Conservation (phyloP, 2,329 filamentous ascomycete species). For the Fusarium falciforme region DNA sequence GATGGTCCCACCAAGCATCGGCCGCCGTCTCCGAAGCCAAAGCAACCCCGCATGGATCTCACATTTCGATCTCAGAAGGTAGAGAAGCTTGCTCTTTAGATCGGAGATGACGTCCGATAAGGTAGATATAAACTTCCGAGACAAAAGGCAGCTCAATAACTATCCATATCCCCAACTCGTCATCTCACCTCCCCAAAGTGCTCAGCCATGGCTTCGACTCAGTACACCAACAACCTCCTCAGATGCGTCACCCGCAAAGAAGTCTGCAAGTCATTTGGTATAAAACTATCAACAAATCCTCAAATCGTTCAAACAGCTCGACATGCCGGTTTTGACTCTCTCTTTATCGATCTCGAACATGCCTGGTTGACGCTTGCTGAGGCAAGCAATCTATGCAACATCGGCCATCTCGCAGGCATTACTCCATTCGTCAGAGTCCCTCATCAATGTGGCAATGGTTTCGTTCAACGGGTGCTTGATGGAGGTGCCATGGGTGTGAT, state of each 20-base stretch:
- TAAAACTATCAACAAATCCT: constrained; percentile 5
- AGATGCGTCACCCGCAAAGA: constrained; percentile 2
- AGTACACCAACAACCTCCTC: constrained; percentile 7
- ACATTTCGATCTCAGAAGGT: not conserved
- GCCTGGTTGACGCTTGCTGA: constrained; percentile 45
- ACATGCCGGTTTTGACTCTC: constrained; percentile 10
- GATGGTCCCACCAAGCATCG: not conserved
- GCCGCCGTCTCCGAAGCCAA: not conserved
- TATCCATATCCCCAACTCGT: not conserved
- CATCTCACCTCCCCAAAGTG: not conserved
- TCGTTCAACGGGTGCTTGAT: not conserved
- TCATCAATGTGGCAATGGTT: not conserved
- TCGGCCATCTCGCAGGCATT: not conserved
- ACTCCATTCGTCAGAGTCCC: constrained; percentile 2
- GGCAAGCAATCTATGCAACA: constrained; percentile 42
- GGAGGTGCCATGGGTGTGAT: constrained; percentile 3
- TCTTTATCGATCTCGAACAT: constrained; percentile 53
- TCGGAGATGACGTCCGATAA: not conserved
- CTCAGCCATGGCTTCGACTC: not conserved
- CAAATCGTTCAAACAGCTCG: constrained; percentile 8
- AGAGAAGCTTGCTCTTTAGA: not conserved
- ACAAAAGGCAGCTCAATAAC: not conserved
- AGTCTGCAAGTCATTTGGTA: constrained; percentile 19
- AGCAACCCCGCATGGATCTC: not conserved
- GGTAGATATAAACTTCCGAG: not conserved